Percentiles rank a stretch among this genome's conserved stretches.
Conservation (phyloP, 2,329 filamentous ascomycete species). For the Colletotrichum filicis region DNA sequence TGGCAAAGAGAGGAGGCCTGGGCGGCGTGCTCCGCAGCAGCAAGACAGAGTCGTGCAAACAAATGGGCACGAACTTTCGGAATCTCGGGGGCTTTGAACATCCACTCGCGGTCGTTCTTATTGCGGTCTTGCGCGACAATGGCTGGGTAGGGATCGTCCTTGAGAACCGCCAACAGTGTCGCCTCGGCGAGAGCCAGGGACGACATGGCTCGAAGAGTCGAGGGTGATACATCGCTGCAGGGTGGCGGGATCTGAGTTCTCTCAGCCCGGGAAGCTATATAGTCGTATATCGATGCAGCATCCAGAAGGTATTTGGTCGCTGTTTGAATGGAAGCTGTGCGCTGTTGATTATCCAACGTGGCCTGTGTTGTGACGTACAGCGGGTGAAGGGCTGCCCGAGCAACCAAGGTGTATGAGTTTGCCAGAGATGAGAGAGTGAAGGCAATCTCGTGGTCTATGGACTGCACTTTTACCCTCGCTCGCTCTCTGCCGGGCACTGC, state of each 20-base stretch:
- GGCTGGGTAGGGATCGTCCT: constrained; percentile 93
- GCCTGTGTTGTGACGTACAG: constrained; percentile 75
- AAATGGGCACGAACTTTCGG: constrained; percentile 90
- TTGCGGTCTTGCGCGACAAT: constrained; percentile 85
- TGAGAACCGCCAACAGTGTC: constrained; percentile 88
- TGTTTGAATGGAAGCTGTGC: constrained; percentile 74
- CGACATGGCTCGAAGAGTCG: constrained; percentile 66
- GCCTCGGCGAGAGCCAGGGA: constrained; percentile 85
- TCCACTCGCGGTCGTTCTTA: constrained; percentile 90
- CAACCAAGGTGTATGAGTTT: constrained; percentile 77
- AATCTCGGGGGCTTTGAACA: constrained; percentile 90
- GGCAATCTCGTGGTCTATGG: constrained; percentile 84
- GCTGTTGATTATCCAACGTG: constrained; percentile 71
- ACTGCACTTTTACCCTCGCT: constrained; percentile 74
- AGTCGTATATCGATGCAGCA: constrained; percentile 81
- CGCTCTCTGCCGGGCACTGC: constrained; percentile 72
- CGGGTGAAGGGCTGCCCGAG: constrained; percentile 77
- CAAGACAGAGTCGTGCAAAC: constrained; percentile 87
- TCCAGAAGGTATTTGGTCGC: constrained; percentile 84
- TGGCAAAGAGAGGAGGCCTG: constrained; percentile 69
- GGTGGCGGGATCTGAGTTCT: constrained; percentile 52
- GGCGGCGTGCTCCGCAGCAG: constrained; percentile 87
- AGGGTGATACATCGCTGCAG: constrained; percentile 64
- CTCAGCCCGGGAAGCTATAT: constrained; percentile 70
- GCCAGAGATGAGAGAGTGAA: constrained; percentile 84